Evolutionary conservation across 2,329 filamentous ascomycete species (phyloP).

Genomic region (Phoma sp.): DNA sequence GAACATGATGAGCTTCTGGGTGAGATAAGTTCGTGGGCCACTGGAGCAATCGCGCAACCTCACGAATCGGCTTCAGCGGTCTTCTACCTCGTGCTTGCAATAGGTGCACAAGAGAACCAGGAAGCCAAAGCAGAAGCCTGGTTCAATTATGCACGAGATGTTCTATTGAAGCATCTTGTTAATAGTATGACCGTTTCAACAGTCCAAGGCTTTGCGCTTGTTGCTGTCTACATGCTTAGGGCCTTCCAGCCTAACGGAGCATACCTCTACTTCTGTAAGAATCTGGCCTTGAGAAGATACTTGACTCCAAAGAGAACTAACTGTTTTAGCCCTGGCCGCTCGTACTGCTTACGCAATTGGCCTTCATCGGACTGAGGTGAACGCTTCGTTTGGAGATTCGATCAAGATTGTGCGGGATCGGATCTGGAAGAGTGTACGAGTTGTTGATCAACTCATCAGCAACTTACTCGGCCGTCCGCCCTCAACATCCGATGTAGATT

Average conservation of each 20-base stretch:
- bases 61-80: constrained; percentile 56
- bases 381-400: constrained; percentile 54
- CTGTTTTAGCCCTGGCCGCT: constrained; percentile 49
- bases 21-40: constrained; percentile 38
- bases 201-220: constrained; percentile 58
- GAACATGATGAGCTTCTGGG: constrained; percentile 45
- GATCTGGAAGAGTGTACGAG: constrained; percentile 60
- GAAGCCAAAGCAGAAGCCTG: constrained; percentile 54
- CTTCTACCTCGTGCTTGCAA: constrained; percentile 59
- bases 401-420: constrained; percentile 54
- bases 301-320: not conserved
- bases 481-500: constrained; percentile 60
- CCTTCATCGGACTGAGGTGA: constrained; percentile 59
- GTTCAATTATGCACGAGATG: constrained; percentile 54
- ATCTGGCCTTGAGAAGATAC: not conserved
- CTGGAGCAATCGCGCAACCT: constrained; percentile 10
- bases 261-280: constrained; percentile 56
- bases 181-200: constrained; percentile 58
- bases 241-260: constrained; percentile 60
- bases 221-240: constrained; percentile 60
- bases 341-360: constrained; percentile 60
- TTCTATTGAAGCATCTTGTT: constrained; percentile 54
- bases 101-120: constrained; percentile 54
- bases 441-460: constrained; percentile 60
- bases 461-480: constrained; percentile 59